These are phyloP conservation scores for Aspergillus nanangensis DNA, from an alignment of 495 filamentous ascomycete species.

Conservation along the genomic window DNA sequence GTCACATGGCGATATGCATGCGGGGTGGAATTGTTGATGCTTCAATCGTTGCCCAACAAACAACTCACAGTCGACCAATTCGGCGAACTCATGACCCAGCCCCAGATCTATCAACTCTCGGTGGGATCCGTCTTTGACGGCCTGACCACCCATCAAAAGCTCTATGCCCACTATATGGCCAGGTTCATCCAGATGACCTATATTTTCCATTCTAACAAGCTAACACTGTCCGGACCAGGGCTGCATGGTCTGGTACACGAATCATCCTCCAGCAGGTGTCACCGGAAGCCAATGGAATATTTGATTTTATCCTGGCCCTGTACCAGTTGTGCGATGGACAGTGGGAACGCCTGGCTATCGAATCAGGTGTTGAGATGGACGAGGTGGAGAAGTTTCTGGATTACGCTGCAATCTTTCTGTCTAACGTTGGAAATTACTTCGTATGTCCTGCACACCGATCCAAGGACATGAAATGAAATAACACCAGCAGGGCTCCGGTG, in stretches of 20 bases:
- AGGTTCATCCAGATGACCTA: constrained; percentile 1
- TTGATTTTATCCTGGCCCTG: constrained; percentile 36
- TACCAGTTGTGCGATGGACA: constrained; percentile 24
- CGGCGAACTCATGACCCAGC: constrained; percentile 4
- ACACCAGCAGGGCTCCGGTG: constrained; percentile 16
- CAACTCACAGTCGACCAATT: too few species aligned
- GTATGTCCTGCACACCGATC: neutral
- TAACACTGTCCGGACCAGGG: constrained; percentile 10
- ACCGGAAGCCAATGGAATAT: constrained; percentile 31
- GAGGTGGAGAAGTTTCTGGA: constrained; percentile 9
- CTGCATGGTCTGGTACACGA: constrained; percentile 33
- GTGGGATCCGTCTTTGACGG: constrained; percentile 12
- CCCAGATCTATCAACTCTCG: constrained; percentile 7
- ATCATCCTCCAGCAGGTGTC: constrained; percentile 38
- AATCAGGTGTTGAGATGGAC: neutral
- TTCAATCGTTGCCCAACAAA: too few species aligned
- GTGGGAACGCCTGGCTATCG: constrained; percentile 22
- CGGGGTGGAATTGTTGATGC: too few species aligned
- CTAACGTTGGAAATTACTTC: constrained; percentile 16
- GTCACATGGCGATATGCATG: too few species aligned
- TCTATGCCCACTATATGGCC: constrained; percentile 25
- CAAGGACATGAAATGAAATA: neutral
- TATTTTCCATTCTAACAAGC: neutral
- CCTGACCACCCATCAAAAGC: constrained; percentile 18
- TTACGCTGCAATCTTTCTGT: constrained; percentile 17